phyloP scores from a whole-genome alignment of 192 early-diverging fungal species.

The Coemansia sp. region DNA sequence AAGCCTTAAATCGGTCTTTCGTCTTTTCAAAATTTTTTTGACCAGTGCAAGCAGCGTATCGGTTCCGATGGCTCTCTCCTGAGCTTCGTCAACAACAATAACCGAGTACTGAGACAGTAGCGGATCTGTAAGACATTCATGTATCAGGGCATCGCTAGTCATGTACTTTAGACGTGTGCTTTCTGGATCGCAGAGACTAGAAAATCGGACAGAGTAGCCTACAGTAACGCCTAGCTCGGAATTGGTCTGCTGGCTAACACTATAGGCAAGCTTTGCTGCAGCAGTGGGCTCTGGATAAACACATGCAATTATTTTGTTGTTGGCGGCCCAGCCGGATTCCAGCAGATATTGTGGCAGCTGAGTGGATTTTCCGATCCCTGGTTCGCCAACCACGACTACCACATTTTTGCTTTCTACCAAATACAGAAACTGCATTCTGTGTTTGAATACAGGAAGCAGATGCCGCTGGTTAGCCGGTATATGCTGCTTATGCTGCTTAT shows the following conservation, averaged over 20 bases:
- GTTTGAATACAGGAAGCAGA: slow-evolving; percentile 83
- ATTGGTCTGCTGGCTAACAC: slow-evolving; percentile 91
- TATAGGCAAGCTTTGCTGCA: slow-evolving; percentile 95
- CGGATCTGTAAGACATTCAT: slow-evolving; percentile 88
- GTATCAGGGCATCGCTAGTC: slow-evolving; percentile 93
- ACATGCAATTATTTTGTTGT: slow-evolving; percentile 87
- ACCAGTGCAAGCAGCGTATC: slow-evolving; percentile 91
- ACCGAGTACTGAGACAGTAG: slow-evolving; percentile 83
- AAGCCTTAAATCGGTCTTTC: slow-evolving; percentile 78
- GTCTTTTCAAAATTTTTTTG: slow-evolving; percentile 71
- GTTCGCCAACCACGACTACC: slow-evolving; percentile 87
- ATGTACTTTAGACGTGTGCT: slow-evolving; percentile 93
- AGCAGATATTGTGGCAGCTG: slow-evolving; percentile 96
- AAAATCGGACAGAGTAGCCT: slow-evolving; percentile 96
- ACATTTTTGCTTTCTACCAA: slow-evolving; percentile 80
- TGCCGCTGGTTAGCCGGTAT: slow-evolving; percentile 53
- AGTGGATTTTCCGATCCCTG: slow-evolving; percentile 95
- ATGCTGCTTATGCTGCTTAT: too few relatives aligned
- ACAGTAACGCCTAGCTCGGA: slow-evolving; percentile 90
- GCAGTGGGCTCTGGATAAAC: slow-evolving; percentile 96
- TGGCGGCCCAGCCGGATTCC: slow-evolving; percentile 86
- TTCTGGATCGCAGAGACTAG: slow-evolving; percentile 84
- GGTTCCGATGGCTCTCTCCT: slow-evolving; percentile 89
- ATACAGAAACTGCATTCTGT: slow-evolving; percentile 80
- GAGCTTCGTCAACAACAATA: slow-evolving; percentile 93